A percentile compares a stretch with the other conserved stretches of the same genome.
phyloP scores from a whole-genome alignment of 306 rosid species.

The Quercus gilva region DNA sequence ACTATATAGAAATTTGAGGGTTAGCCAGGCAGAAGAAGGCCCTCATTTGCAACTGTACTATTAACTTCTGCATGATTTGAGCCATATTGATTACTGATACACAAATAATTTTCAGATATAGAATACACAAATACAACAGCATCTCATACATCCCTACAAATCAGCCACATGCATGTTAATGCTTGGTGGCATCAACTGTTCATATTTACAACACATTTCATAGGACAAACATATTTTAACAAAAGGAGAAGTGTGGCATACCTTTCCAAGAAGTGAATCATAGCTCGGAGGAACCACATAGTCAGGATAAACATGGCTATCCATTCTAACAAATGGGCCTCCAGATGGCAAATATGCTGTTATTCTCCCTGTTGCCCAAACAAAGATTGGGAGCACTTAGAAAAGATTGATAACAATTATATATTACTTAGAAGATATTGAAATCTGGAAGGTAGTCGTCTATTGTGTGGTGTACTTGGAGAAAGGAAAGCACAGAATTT shows the following conservation, averaged over 20 bases:
- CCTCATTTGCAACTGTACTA: conserved; percentile 1
- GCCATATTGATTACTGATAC: not conserved
- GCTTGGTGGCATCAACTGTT: not conserved
- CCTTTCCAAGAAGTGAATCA: conserved; percentile 98
- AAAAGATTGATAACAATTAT: not conserved
- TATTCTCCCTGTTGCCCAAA: conserved; percentile 78
- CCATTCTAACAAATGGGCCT: conserved; percentile 99
- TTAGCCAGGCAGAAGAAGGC: conserved; percentile 5
- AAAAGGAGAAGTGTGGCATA: conserved; percentile 15
- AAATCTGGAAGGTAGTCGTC: not conserved
- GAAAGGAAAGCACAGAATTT: too few relatives aligned
- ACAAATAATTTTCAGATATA: not conserved
- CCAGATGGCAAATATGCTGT: conserved; percentile 95
- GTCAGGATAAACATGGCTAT: conserved; percentile 94
- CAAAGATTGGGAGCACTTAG: not conserved
- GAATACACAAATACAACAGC: not conserved
- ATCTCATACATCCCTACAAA: not conserved
- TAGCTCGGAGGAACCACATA: conserved; percentile 98
- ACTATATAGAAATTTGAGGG: not conserved
- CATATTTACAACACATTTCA: not conserved
- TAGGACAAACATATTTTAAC: conserved; percentile 2
- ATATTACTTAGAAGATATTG: not conserved
- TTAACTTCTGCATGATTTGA: not conserved
- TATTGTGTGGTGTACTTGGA: too few relatives aligned
- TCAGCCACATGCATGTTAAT: not conserved